These are phyloP conservation scores for Starmerella bacillaris DNA, from an alignment of 805 yeast genomes.

Conservation along the genomic window DNA sequence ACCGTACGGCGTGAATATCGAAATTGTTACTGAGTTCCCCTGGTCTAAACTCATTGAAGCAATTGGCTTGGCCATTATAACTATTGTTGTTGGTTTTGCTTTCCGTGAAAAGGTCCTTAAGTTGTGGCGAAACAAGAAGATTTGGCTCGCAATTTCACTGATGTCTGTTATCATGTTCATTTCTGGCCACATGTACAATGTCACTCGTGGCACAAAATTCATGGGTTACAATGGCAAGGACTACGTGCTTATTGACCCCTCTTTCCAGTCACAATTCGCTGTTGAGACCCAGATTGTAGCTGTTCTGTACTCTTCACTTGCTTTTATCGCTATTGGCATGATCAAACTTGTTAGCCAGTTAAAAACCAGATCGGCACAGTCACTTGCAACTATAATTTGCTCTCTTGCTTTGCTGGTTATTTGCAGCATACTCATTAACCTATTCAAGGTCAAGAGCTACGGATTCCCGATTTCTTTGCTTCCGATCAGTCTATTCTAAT, in stretches of 20 bases:
- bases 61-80: slow-evolving; percentile 7
- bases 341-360: slow-evolving; percentile 38
- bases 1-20: slow-evolving; percentile 17
- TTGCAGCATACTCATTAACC: slow-evolving; percentile 44
- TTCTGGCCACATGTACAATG: slow-evolving; percentile 86
- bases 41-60: slow-evolving; percentile 15
- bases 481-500: slow-evolving; percentile 19
- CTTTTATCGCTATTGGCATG: slow-evolving; percentile 41
- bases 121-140: slow-evolving; percentile 32
- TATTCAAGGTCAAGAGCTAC: slow-evolving; percentile 51
- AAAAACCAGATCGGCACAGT: slow-evolving; percentile 29
- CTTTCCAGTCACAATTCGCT: slow-evolving; percentile 64
- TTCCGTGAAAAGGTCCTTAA: slow-evolving; percentile 23
- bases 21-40: slow-evolving; percentile 21
- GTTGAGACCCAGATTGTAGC: slow-evolving; percentile 79
- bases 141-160: slow-evolving; percentile 62
- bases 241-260: slow-evolving; percentile 37
- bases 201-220: slow-evolving; percentile 52
- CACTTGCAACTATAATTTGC: slow-evolving; percentile 32
- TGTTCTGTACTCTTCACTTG: slow-evolving; percentile 37
- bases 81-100: slow-evolving; percentile 4
- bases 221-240: slow-evolving; percentile 30
- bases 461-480: slow-evolving; percentile 59
- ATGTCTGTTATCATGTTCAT: slow-evolving; percentile 50
- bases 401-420: slow-evolving; percentile 32